Evolutionary conservation across 768 basidiomycete species (phyloP), one percentile per base, ranked within the genome.

Genomic region (Lepiota subincarnata): DNA sequence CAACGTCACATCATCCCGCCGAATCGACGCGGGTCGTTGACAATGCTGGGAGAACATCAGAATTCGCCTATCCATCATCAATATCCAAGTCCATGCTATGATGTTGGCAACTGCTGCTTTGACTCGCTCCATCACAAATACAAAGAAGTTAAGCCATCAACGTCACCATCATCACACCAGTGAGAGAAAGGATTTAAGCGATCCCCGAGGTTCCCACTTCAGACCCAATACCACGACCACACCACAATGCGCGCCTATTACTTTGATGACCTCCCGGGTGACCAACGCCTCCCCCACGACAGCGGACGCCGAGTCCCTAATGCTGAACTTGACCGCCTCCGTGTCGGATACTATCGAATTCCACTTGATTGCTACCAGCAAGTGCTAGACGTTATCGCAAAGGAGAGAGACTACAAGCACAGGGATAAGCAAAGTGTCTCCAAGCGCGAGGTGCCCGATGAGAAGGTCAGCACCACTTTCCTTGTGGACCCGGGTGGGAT

Each of bases 211-310:
- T 4, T 31, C 8, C 10, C 31, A 31, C 31, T 11, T 31, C 4
- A 31, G 31, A 31, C 31, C 1, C 31, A 31, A 3, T 7, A 31
- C n/a, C 31, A n/a, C 46, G n/a, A 6, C 11, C 44, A 22, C 26
- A 31, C 14, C 39, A 58, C 43, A 24, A 90, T 89, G 88, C 83
- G 82, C 40, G 84, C 83, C 10, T 87, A 85, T 73, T 86, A 84
- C 72, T 84, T 76, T 64, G 85, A 89, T 69, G 77, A 86, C 63
- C 20, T 79, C 31, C 77, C 84, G 0, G 88, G 86, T 26, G 90
- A 95, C 70, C 92, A 92, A 65, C 82, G 87, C 37, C 79, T 88
- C 6, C 80, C 77, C 0, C 93, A 96, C 70, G 82, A 92, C 66
- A 4, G 4, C 10, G 86, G 80, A 8, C 75, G 78, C n/a, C 75